phyloP scores from a whole-genome alignment of 163 green algal species.

The Chlorella variabilis region DNA sequence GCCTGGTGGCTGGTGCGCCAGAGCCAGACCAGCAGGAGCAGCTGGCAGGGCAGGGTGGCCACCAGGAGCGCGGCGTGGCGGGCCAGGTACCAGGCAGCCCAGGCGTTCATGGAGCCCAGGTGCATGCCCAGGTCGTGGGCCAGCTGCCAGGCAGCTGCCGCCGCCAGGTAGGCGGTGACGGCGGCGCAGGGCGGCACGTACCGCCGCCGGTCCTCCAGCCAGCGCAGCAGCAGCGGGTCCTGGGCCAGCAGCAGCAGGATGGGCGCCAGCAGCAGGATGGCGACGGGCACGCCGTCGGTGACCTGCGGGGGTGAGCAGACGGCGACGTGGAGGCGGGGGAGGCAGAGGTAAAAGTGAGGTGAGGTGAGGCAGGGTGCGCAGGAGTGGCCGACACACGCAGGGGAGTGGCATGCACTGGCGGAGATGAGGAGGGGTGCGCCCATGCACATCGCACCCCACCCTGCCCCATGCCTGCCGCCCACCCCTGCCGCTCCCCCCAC shows the following conservation, averaged over 20 bases:
- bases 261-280: constrained; percentile 79
- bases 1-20: constrained; percentile 8
- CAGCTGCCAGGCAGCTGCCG: constrained; percentile 9
- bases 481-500: neutral
- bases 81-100: neutral
- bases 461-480: no score
- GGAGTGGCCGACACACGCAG: no score
- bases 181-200: constrained; percentile 76
- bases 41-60: constrained; percentile 25
- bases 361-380: no score
- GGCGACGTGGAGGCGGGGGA: neutral
- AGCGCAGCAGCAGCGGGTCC: constrained; percentile 68
- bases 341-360: no score
- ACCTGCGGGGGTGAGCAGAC: neutral
- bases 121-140: neutral
- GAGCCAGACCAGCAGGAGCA: constrained; percentile 23
- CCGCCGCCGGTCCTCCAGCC: constrained; percentile 70
- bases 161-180: neutral
- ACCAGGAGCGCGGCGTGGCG: neutral
- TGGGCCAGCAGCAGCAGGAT: constrained; percentile 88
- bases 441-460: no score
- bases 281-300: neutral
- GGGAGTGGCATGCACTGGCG: no score
- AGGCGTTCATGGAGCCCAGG: neutral
- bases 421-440: no score